Base-by-base conservation (phyloP, 108 stramenopile genomes). In the Pseudonitzschia pungens region DNA sequence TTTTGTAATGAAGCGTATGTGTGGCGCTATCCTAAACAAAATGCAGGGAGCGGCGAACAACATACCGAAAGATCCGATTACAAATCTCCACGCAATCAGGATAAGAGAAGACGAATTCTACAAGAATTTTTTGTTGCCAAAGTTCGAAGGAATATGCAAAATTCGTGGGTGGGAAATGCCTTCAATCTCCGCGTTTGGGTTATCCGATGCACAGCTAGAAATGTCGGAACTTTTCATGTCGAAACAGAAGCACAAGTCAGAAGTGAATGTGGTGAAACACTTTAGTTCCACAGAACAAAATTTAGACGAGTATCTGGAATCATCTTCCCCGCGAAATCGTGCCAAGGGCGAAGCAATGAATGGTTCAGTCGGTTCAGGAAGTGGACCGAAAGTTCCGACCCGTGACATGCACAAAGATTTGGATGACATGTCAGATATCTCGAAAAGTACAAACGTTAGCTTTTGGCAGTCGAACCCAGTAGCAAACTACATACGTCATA, bases 101-200 rank as follows among this genome's bases (percentile, higher is more conserved):
- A 96, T 98, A 74, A 56, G 93, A 67, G 76, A 88, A 43, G 92
- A 98, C 72, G 74, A 81, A 5, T 96, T 98, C 77, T 98, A 98
- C 70, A 72, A 85, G 45, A 71, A 77, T 45, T 98, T 92, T 92
- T 76, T 98, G 7, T 42, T 94, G 57, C 89, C 90, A 12, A 95
- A 95, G 63, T 96, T 98, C 73, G 72, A 86, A 36, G 57, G 68
- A 6, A 82, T 91, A 68, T 94, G 92, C 68, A 76, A 89, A 18
- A 40, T 80, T n/a, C 63, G 79, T 45, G 89, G 91, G 7, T 97
- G 96, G 96, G 62, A 73, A 16, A 88, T 96, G 90, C 89, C 91
- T 27, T 75, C 86, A 0, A 87, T 96, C 4, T 42, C 77, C 22
- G 87, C 88, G n/a, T 87, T 96, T 62, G 79, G 87, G 24, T 70